Conservation (phyloP, 805 yeast genomes). For the Teunomyces funiuensis region DNA sequence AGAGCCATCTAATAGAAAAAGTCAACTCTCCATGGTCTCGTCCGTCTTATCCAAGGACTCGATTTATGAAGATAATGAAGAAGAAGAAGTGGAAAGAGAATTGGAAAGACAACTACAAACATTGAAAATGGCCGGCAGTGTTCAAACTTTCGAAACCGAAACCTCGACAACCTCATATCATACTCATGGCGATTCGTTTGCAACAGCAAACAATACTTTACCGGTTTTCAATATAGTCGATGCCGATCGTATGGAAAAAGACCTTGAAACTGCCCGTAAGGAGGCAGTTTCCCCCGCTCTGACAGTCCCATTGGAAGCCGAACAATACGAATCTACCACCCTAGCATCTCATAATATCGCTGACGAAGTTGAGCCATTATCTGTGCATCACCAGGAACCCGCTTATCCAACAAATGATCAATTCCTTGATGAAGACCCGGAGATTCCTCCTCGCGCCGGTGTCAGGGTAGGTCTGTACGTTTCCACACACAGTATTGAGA, state of each 20-base stretch:
- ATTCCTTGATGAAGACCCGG: neutral
- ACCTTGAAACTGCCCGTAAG: neutral
- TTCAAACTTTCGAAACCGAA: neutral
- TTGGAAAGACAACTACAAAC: constrained; percentile 38
- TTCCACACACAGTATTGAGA: neutral
- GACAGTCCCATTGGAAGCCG: constrained; percentile 1
- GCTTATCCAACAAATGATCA: neutral
- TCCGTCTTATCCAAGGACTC: constrained; percentile 41
- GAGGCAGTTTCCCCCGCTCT: neutral
- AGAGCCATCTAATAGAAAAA: constrained; percentile 18
- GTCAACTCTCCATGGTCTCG: constrained; percentile 42
- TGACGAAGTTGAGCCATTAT: constrained; percentile 1
- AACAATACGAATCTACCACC: neutral
- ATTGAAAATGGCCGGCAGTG: constrained; percentile 24
- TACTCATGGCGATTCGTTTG: neutral
- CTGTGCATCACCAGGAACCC: neutral
- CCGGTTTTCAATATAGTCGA: constrained; percentile 9
- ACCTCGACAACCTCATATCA: neutral
- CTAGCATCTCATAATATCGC: neutral
- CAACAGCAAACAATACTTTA: constrained; percentile 5
- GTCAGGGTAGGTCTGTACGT: neutral
- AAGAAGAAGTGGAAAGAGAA: constrained; percentile 36
- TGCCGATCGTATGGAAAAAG: constrained; percentile 5
- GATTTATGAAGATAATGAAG: constrained; percentile 25
- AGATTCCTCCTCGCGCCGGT: constrained; percentile 2